Evolutionary conservation across 1,284 basidiomycete species (phyloP), one percentile per base, ranked within the genome.

Genomic region (Takashimella tepidaria): DNA sequence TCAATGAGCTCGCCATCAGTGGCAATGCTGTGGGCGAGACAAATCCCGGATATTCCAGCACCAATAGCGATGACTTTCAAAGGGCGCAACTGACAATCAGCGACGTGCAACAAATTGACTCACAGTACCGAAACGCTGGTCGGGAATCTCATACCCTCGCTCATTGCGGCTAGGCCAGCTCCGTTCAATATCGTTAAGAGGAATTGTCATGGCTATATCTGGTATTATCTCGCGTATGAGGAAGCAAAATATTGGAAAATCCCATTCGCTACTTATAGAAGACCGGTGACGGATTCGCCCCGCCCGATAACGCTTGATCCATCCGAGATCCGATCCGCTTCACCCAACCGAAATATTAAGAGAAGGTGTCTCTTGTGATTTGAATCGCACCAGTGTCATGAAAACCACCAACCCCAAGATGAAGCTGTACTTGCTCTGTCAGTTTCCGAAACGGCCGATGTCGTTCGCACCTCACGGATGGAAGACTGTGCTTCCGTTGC

Each of bases 401-500:
- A 11, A 27, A 21, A 24, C 8, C 5, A 13, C 42, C 42, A 42
- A 21, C 16, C 19, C 41, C 46, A 19, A 41, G 31, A n/a, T 45
- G 21, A 52, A 44, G 21, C 45, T 56, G 24, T 56, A 56, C 42
- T 47, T 56, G 44, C 46, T 56, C 31, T 51, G 45, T 25, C 54
- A 56, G 26, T 46, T 44, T 24, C 55, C 55, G 3, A 16, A 54
- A 19, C 23, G 43, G 19, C 59, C 57, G 21, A 56, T 61, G 49
- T 51, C 57, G 8, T 61, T 61, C 31, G 59, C 59, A n/a, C 59
- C 59, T n/a, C 59, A 61, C 40, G 53, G 42, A n/a, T 61, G 59
- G 59, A 61, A 61, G 45, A 50, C 57, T 2, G 26, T 57, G 5
- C 49, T 61, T 26, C 45, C 50, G 16, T 24, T 59, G n/a, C 57